These are phyloP conservation scores for Metschnikowia baotianmanensis DNA, from an alignment of 805 yeast species.

Conservation along the genomic window DNA sequence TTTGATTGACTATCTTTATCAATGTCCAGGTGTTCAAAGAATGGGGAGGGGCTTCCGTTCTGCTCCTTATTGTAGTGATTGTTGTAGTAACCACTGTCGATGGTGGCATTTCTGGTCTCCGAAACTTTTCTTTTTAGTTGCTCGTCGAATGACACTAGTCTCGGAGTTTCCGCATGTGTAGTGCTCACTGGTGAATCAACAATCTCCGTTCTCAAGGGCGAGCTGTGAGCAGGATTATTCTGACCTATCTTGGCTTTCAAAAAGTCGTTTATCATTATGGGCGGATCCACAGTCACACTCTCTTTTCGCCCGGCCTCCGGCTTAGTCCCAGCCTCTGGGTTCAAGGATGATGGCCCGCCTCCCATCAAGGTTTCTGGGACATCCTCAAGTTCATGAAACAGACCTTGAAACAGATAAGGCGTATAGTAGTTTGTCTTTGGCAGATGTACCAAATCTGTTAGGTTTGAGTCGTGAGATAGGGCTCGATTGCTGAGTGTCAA, in stretches of 20 bases:
- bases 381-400: conserved; percentile 38
- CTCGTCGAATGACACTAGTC: conserved; percentile 3
- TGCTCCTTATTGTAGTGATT: conserved; percentile 51
- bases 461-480: conserved; percentile 42
- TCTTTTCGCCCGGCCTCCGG: not conserved
- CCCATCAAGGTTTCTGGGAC: conserved; percentile 40
- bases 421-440: conserved; percentile 17
- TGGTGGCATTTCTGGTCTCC: conserved; percentile 8
- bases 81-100: conserved; percentile 26
- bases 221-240: conserved; percentile 13
- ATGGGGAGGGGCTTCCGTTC: conserved; percentile 38
- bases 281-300: not conserved
- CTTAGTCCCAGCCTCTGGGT: conserved; percentile 3
- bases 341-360: conserved; percentile 1
- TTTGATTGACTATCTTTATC: conserved; percentile 30
- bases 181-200: conserved; percentile 8
- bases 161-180: conserved; percentile 5
- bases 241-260: conserved; percentile 8
- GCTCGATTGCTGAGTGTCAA: conserved; percentile 34
- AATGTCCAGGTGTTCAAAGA: conserved; percentile 36
- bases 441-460: conserved; percentile 26
- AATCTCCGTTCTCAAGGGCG: conserved; percentile 18
- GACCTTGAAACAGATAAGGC: conserved; percentile 33
- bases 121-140: conserved; percentile 7
- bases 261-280: conserved; percentile 6